These are phyloP conservation scores for Penicillium nordicum DNA, from an alignment of 2,329 filamentous ascomycete genomes.

Conservation along the genomic window DNA sequence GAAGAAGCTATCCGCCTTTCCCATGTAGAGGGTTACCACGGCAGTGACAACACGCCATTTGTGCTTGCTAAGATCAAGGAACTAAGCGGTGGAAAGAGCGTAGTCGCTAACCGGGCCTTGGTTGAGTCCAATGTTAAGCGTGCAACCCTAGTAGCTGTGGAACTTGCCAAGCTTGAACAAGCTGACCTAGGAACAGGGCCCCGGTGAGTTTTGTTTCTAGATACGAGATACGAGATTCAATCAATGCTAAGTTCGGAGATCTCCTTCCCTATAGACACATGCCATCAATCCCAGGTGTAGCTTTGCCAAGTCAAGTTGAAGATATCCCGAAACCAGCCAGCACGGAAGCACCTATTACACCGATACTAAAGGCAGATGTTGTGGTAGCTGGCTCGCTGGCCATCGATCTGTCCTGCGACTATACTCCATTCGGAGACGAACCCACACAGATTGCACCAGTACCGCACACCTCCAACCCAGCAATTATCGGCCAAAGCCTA, in stretches of 20 bases:
- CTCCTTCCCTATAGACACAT: slow-evolving; percentile 34
- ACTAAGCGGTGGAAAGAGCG: slow-evolving; percentile 67
- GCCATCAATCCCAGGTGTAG: slow-evolving; percentile 29
- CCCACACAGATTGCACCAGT: slow-evolving; percentile 32
- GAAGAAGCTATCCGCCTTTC: slow-evolving; percentile 65
- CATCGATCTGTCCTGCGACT: slow-evolving; percentile 83
- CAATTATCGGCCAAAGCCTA: slow-evolving; percentile 73
- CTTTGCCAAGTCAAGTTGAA: slow-evolving; percentile 21
- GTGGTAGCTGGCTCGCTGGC: slow-evolving; percentile 88
- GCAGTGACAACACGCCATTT: slow-evolving; percentile 79
- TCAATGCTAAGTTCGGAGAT: slow-evolving; percentile 36
- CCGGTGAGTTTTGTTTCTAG: slow-evolving; percentile 39
- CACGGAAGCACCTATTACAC: background rate
- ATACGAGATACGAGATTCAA: slow-evolving; percentile 21
- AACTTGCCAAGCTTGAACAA: slow-evolving; percentile 56
- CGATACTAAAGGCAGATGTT: slow-evolving; percentile 55
- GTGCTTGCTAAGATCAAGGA: slow-evolving; percentile 76
- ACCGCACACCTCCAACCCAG: slow-evolving; percentile 80
- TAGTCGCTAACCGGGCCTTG: slow-evolving; percentile 69
- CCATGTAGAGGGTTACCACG: slow-evolving; percentile 62
- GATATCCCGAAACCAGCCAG: background rate
- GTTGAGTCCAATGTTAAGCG: slow-evolving; percentile 65
- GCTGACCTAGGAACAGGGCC: slow-evolving; percentile 24
- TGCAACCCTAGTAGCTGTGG: slow-evolving; percentile 63
- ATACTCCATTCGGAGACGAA: slow-evolving; percentile 47